Evolutionary conservation across 805 yeast species (phyloP).

Genomic region (Candida nemodendra): DNA sequence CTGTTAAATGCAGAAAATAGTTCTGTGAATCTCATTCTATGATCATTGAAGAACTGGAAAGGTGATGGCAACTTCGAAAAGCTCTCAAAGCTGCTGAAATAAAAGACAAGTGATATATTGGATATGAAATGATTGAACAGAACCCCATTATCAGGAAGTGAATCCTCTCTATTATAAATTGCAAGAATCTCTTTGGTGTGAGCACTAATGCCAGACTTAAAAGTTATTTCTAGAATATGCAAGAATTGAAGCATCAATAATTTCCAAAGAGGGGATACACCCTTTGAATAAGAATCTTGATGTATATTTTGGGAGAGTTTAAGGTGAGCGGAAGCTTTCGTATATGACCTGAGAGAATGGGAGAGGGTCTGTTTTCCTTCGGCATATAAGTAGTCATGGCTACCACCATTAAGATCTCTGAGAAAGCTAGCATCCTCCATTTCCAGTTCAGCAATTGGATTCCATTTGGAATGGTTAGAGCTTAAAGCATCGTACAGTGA

Average conservation of each 20-base stretch:
- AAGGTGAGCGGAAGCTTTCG: background rate
- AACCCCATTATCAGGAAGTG: constrained; percentile 6
- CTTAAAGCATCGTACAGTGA: constrained; percentile 21
- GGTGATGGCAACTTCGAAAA: constrained; percentile 41
- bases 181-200: background rate
- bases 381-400: no score
- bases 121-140: constrained; percentile 33
- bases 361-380: background rate
- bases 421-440: constrained; percentile 8
- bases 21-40: constrained; percentile 22
- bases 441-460: background rate
- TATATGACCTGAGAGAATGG: background rate
- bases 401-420: constrained; percentile 3
- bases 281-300: background rate
- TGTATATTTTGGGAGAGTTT: no score
- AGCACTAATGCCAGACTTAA: constrained; percentile 1
- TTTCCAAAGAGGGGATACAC: constrained; percentile 3
- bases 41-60: constrained; percentile 33
- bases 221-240: constrained; percentile 5
- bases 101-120: constrained; percentile 39
- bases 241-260: constrained; percentile 10
- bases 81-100: constrained; percentile 34
- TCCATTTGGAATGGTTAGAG: constrained; percentile 25
- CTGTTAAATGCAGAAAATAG: constrained; percentile 5
- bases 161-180: background rate